Conservation (phyloP, 129 eudicot species). For the Saussurea involucrata region DNA sequence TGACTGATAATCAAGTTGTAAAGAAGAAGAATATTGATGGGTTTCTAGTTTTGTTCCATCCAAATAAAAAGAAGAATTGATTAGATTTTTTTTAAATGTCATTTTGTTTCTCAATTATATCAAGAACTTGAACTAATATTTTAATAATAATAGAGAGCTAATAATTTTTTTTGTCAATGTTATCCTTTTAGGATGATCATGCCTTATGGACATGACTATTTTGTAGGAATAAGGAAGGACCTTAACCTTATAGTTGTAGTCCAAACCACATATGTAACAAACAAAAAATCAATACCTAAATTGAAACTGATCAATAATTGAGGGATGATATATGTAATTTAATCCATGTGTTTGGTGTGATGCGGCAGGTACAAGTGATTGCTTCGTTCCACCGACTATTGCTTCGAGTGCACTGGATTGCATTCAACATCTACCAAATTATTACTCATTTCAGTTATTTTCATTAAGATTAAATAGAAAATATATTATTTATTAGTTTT, state of each 20-base stretch:
- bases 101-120: not conserved
- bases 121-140: not conserved
- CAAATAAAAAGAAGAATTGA: not conserved
- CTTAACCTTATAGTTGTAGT: not conserved
- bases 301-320: not conserved
- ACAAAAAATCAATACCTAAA: not conserved
- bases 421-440: conserved; percentile 8
- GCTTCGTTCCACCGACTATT: conserved; percentile 19
- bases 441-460: not conserved
- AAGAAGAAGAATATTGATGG: not conserved
- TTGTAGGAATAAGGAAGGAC: not conserved
- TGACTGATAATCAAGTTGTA: not conserved
- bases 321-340: not conserved
- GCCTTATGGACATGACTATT: not conserved
- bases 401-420: conserved; percentile 28
- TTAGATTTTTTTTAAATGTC: too few species aligned
- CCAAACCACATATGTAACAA: not conserved
- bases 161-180: not conserved
- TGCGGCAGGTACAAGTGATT: conserved; percentile 23
- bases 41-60: not conserved
- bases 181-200: not conserved
- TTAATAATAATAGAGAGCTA: not conserved
- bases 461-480: not conserved
- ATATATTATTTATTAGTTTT: too few species aligned
- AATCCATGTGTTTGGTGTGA: not conserved